Percentiles rank a stretch among this genome's conserved stretches.
These are phyloP conservation scores for Scheffersomyces stambukii DNA, from an alignment of 1,139 yeast species.

Conservation along the genomic window DNA sequence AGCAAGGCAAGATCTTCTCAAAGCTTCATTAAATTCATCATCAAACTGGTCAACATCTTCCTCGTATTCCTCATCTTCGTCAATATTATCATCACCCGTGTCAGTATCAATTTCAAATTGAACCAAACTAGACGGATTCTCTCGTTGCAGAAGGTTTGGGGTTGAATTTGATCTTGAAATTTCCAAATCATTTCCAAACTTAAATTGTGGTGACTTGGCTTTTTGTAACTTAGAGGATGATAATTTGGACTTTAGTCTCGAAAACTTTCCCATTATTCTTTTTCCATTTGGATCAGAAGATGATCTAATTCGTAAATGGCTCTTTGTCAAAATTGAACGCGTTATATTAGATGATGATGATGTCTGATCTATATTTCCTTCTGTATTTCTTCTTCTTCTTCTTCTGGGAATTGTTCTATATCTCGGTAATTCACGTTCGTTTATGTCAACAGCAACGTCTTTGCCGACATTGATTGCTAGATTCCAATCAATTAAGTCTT, in stretches of 20 bases:
- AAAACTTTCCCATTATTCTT: conserved; percentile 18
- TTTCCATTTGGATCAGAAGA: conserved; percentile 13
- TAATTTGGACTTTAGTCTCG: conserved; percentile 17
- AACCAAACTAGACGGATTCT: too few species aligned
- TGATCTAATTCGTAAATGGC: conserved; percentile 10
- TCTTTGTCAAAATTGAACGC: background rate
- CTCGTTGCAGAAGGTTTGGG: too few species aligned
- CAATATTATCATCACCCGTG: conserved; percentile 5
- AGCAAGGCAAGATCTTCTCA: conserved; percentile 5
- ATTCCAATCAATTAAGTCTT: conserved; percentile 65
- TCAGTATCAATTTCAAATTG: conserved; percentile 2
- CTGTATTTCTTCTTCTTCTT: conserved; percentile 30
- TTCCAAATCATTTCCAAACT: background rate
- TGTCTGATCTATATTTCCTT: background rate
- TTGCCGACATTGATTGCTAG: conserved; percentile 55
- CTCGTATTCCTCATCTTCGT: conserved; percentile 9
- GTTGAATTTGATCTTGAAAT: conserved; percentile 15
- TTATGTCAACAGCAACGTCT: conserved; percentile 61
- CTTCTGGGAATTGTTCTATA: conserved; percentile 75
- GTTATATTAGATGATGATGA: background rate
- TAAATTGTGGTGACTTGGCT: background rate
- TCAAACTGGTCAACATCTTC: conserved; percentile 16
- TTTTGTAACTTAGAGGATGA: conserved; percentile 2
- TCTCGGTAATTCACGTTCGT: conserved; percentile 55
- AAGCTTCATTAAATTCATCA: conserved; percentile 14